A percentile compares a stretch with the other conserved stretches of the same genome.
These are phyloP conservation scores for Phlyctochytrium planicorne DNA, from an alignment of 192 early-diverging fungal species.

Conservation along the genomic window DNA sequence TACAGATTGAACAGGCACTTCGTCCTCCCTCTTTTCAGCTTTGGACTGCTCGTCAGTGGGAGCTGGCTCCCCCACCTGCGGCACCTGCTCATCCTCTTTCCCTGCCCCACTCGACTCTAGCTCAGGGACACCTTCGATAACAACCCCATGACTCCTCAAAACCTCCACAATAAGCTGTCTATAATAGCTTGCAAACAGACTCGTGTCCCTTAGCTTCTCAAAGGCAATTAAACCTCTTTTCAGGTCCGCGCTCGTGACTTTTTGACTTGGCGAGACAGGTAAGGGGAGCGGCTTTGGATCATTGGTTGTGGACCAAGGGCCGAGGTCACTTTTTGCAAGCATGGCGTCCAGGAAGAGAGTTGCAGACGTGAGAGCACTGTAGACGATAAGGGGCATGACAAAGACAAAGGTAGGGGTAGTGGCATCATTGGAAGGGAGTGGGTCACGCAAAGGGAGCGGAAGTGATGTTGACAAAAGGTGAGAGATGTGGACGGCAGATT, in stretches of 20 bases:
- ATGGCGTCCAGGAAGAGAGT: slow-evolving; percentile 46
- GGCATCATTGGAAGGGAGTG: neutral
- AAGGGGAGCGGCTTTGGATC: slow-evolving; percentile 7
- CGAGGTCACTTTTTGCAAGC: slow-evolving; percentile 16
- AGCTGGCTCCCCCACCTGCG: neutral
- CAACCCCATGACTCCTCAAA: slow-evolving; percentile 26
- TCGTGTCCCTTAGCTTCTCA: slow-evolving; percentile 37
- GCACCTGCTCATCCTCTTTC: neutral
- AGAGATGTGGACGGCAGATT: slow-evolving; percentile 31
- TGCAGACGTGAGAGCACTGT: slow-evolving; percentile 38
- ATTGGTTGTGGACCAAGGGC: neutral
- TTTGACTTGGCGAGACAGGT: slow-evolving; percentile 15
- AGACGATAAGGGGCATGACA: slow-evolving; percentile 48
- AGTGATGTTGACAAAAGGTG: slow-evolving; percentile 18
- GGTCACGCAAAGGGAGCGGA: neutral
- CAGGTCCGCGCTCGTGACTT: slow-evolving; percentile 26
- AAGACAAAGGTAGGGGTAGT: slow-evolving; percentile 30
- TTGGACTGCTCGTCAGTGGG: neutral
- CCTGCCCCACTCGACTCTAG: neutral
- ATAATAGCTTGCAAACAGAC: slow-evolving; percentile 45
- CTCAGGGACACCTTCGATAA: slow-evolving; percentile 9
- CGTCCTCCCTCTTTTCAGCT: neutral
- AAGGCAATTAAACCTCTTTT: slow-evolving; percentile 37
- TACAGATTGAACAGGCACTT: neutral
- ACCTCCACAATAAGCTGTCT: slow-evolving; percentile 44